Conservation (phyloP, 2,329 filamentous ascomycete genomes). For the Cladobotryum mycophilum region DNA sequence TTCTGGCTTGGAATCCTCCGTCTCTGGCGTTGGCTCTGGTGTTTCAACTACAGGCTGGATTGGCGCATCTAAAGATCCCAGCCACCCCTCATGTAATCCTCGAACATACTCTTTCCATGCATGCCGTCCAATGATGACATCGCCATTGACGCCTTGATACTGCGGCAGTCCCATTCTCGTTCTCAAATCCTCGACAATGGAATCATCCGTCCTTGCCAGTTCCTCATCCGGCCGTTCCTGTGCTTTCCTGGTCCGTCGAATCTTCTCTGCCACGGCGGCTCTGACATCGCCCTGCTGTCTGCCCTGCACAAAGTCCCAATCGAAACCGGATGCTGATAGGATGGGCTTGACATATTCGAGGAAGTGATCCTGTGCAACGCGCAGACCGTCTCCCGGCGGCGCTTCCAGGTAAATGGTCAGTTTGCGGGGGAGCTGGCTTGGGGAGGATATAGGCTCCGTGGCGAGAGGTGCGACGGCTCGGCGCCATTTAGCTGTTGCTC, state of each 20-base stretch:
- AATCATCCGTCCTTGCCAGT: constrained; percentile 43
- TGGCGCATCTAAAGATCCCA: constrained; percentile 72
- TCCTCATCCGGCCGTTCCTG: constrained; percentile 46
- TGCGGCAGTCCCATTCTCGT: constrained; percentile 60
- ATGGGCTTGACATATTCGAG: constrained; percentile 94
- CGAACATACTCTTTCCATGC: constrained; percentile 97
- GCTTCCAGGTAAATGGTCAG: constrained; percentile 81
- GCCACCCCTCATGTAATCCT: constrained; percentile 92
- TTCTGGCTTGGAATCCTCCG: constrained; percentile 34
- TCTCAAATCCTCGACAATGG: constrained; percentile 57
- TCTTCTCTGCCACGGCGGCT: constrained; percentile 77
- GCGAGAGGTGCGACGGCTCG: constrained; percentile 79
- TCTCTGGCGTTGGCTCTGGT: constrained; percentile 13
- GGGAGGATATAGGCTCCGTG: constrained; percentile 60
- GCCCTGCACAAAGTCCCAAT: constrained; percentile 95
- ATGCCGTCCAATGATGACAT: constrained; percentile 83
- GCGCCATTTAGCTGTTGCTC: constrained; percentile 79
- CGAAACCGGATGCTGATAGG: constrained; percentile 78
- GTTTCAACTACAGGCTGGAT: constrained; percentile 21
- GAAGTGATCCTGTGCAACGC: constrained; percentile 87
- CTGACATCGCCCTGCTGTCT: constrained; percentile 87
- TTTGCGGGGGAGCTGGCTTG: constrained; percentile 70
- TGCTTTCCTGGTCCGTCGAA: constrained; percentile 63
- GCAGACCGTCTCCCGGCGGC: constrained; percentile 79
- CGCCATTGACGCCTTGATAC: constrained; percentile 69